Evolutionary conservation across 106 monocot genomes (phyloP).

Genomic region (Platanthera zijinensis): DNA sequence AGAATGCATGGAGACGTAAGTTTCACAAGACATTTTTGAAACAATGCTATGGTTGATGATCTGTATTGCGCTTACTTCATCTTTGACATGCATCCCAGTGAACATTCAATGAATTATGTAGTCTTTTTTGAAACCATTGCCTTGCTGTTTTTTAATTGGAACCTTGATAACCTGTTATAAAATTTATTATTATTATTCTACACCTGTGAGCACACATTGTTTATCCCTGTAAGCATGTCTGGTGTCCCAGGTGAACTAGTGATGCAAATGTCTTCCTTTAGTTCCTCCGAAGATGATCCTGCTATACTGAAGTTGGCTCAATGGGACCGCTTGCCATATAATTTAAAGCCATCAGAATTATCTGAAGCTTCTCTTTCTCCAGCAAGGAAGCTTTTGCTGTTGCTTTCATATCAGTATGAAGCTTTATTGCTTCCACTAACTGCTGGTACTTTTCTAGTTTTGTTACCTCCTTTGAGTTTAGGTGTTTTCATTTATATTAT

Average conservation of each 20-base stretch:
- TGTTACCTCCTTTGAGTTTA: not conserved
- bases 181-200: not conserved
- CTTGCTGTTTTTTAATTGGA: not conserved
- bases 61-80: not conserved
- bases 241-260: constrained; percentile 12
- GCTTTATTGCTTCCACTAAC: constrained; percentile 49
- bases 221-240: not conserved
- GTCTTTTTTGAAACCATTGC: not conserved
- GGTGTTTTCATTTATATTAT: not conserved
- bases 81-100: not conserved
- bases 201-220: not conserved
- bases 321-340: constrained; percentile 40
- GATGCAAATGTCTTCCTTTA: constrained; percentile 23
- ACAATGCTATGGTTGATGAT: not conserved
- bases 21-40: not conserved
- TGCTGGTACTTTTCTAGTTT: constrained; percentile 23
- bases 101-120: constrained; percentile 1
- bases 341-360: constrained; percentile 50
- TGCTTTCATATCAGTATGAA: constrained; percentile 59
- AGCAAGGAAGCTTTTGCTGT: constrained; percentile 44
- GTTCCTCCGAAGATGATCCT: constrained; percentile 38
- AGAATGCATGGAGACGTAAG: not conserved
- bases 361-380: constrained; percentile 74
- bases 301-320: constrained; percentile 50
- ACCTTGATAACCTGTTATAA: not conserved